These are phyloP conservation scores for Brassica incana DNA, from an alignment of 345 rosid species.

Conservation along the genomic window DNA sequence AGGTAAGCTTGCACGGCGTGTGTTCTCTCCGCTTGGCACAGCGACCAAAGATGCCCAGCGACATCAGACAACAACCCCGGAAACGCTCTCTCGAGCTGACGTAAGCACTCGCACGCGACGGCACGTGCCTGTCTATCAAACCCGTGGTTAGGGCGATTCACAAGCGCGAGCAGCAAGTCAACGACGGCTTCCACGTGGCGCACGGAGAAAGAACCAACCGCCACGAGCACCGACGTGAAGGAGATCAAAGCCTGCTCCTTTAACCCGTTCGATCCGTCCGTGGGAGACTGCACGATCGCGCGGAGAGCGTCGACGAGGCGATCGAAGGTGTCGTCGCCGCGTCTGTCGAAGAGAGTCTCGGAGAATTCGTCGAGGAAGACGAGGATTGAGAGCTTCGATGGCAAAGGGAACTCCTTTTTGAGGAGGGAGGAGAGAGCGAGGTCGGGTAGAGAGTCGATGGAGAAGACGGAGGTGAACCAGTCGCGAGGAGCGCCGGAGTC, in stretches of 20 bases:
- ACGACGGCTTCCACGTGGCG: slow-evolving; percentile 54
- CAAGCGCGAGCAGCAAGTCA: slow-evolving; percentile 65
- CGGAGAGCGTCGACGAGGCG: slow-evolving; percentile 72
- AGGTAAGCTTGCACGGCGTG: slow-evolving; percentile 84
- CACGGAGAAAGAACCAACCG: slow-evolving; percentile 51
- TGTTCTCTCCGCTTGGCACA: slow-evolving; percentile 88
- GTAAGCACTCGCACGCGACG: slow-evolving; percentile 82
- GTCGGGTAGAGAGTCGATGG: slow-evolving; percentile 49
- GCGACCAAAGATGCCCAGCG: slow-evolving; percentile 79
- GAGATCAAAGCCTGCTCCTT: slow-evolving; percentile 90
- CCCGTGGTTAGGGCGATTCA: slow-evolving; percentile 89
- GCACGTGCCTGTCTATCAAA: slow-evolving; percentile 79
- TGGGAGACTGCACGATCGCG: slow-evolving; percentile 66
- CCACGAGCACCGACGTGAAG: slow-evolving; percentile 65
- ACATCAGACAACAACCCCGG: slow-evolving; percentile 80
- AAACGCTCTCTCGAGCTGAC: slow-evolving; percentile 71
- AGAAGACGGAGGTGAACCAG: slow-evolving; percentile 51
- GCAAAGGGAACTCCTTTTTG: slow-evolving; percentile 63
- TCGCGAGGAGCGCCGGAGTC: slow-evolving; percentile 57
- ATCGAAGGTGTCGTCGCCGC: slow-evolving; percentile 37
- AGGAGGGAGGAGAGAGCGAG: slow-evolving; percentile 63
- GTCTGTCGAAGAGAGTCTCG: slow-evolving; percentile 32
- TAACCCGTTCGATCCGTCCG: slow-evolving; percentile 55
- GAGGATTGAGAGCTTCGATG: slow-evolving; percentile 65
- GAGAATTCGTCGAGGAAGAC: slow-evolving; percentile 80